Conservation (phyloP, 176 grass and related monocot genomes). For the Pontederia paniculata region DNA sequence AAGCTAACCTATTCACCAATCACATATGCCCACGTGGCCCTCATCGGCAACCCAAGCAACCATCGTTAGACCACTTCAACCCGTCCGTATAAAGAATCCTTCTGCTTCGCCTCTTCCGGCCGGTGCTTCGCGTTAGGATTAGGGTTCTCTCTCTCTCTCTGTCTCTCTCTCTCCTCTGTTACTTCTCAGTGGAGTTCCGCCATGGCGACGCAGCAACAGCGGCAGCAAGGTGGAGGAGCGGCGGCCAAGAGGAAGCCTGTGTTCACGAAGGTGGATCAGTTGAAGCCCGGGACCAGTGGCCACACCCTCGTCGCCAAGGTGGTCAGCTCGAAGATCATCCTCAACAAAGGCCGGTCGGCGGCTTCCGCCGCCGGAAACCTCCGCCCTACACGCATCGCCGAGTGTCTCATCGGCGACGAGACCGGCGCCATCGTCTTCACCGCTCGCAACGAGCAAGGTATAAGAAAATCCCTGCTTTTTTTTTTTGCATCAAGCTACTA, state of each 20-base stretch:
- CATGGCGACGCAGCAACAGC: slow-evolving; percentile 5
- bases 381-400: background rate
- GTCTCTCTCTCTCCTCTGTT: no score
- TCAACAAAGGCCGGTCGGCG: background rate
- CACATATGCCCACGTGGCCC: no score
- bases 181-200: background rate
- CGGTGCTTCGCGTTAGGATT: no score
- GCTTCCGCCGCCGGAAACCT: background rate
- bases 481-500: background rate
- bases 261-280: slow-evolving; percentile 9
- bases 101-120: no score
- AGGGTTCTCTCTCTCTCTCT: no score
- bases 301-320: slow-evolving; percentile 2
- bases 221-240: background rate
- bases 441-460: slow-evolving; percentile 10
- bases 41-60: no score
- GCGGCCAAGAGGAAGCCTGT: slow-evolving; percentile 6
- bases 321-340: background rate
- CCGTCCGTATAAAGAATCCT: no score
- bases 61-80: no score
- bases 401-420: slow-evolving; percentile 13
- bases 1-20: no score
- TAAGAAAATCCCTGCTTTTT: background rate
- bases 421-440: slow-evolving; percentile 6
- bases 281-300: slow-evolving; percentile 7